phyloP scores from a whole-genome alignment of 78 protist species.

The Neovahlkampfia damariscottae region DNA sequence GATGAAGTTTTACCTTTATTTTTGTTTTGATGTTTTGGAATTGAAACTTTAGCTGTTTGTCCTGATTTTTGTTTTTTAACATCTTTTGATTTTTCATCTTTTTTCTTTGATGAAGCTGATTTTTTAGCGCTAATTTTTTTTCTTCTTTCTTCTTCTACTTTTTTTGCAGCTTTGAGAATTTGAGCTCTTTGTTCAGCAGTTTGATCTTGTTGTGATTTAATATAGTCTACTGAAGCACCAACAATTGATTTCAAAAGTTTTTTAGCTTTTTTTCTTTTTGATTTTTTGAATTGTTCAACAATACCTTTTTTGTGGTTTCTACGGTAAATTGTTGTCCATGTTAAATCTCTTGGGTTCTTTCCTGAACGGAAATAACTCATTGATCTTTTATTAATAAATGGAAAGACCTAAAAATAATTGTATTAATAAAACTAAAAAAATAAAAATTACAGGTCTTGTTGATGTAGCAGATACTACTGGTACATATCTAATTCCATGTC shows the following conservation, averaged over 20 bases:
- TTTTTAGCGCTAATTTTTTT: neutral
- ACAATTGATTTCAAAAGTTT: constrained; percentile 26
- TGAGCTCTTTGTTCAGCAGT: neutral
- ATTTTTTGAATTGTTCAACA: constrained; percentile 8
- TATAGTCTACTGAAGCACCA: constrained; percentile 26
- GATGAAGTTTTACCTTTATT: neutral
- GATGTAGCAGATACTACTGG: constrained; percentile 14
- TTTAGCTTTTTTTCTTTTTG: constrained; percentile 23
- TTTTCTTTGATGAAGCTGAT: neutral
- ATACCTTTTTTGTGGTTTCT: constrained; percentile 41
- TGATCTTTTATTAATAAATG: constrained; percentile 30
- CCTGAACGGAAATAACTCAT: constrained; percentile 27
- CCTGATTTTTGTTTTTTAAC: neutral
- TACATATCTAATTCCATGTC: constrained; percentile 56
- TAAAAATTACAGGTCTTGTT: constrained; percentile 22
- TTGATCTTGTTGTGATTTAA: constrained; percentile 11
- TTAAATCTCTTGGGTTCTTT: constrained; percentile 50
- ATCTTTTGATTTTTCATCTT: neutral
- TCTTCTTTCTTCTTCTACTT: neutral
- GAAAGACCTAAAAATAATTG: neutral
- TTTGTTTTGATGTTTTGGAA: neutral
- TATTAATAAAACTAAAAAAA: constrained; percentile 7
- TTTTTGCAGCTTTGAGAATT: neutral
- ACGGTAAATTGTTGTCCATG: constrained; percentile 54
- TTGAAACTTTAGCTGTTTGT: neutral